A percentile compares a stretch with the other conserved stretches of the same genome.
Conservation (phyloP, 2,329 filamentous ascomycete species). For the Remersonia thermophila region DNA sequence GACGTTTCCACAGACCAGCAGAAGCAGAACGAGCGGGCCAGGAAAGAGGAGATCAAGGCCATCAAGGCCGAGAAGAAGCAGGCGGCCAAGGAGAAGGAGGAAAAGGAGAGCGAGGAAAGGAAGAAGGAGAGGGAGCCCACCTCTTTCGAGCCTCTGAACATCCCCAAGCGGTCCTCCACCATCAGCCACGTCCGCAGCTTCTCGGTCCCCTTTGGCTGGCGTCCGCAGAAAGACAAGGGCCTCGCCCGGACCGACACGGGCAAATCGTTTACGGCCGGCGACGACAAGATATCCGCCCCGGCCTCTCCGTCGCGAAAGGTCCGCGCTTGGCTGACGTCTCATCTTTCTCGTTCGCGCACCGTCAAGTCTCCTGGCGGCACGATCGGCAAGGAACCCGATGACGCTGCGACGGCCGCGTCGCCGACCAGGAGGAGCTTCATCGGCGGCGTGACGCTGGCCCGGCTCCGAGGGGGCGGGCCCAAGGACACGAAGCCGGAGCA, state of each 20-base stretch:
- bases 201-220: conserved; percentile 13
- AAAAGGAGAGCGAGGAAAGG: conserved; percentile 3
- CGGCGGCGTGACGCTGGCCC: conserved; percentile 28
- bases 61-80: conserved; percentile 36
- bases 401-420: conserved; percentile 1
- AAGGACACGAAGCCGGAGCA: conserved; percentile 2
- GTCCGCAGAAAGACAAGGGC: conserved; percentile 10
- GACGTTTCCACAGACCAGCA: conserved; percentile 26
- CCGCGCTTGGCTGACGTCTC: conserved; percentile 32
- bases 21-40: conserved; percentile 33
- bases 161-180: conserved; percentile 1
- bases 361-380: conserved; percentile 16
- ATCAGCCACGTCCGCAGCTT: conserved; percentile 8
- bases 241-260: no score
- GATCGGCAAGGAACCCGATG: conserved; percentile 19
- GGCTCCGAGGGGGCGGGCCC: conserved; percentile 3
- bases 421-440: conserved; percentile 24
- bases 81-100: conserved; percentile 30
- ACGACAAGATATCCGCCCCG: no score
- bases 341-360: conserved; percentile 27
- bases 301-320: conserved; percentile 22
- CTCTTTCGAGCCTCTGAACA: no score
- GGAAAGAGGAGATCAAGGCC: conserved; percentile 26
- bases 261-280: no score
- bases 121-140: no score